These are phyloP conservation scores for Nemania serpens DNA, from an alignment of 2,329 filamentous ascomycete species.

Conservation along the genomic window DNA sequence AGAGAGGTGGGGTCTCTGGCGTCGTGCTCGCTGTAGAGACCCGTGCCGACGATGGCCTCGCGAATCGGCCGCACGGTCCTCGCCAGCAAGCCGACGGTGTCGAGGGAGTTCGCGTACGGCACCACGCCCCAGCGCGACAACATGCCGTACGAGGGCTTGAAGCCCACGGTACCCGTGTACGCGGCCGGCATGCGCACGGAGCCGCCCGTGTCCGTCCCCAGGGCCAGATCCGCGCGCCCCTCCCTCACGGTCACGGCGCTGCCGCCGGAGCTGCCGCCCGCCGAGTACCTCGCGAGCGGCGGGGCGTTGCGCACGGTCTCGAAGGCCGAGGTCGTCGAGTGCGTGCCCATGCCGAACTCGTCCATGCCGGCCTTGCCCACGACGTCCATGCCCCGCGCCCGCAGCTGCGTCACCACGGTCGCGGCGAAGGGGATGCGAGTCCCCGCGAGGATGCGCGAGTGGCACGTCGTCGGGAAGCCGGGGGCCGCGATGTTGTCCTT, in stretches of 20 bases:
- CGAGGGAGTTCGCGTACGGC: conserved; percentile 89
- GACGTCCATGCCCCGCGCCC: conserved; percentile 63
- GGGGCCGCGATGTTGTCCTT: conserved; percentile 79
- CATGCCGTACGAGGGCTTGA: conserved; percentile 90
- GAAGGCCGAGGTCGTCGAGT: conserved; percentile 70
- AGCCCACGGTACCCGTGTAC: conserved; percentile 81
- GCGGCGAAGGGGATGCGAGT: conserved; percentile 81
- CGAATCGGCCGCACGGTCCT: conserved; percentile 56
- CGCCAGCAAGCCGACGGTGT: conserved; percentile 82
- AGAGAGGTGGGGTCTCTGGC: conserved; percentile 76
- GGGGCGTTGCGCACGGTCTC: conserved; percentile 65
- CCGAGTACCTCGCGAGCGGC: conserved; percentile 54
- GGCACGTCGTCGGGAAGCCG: conserved; percentile 77
- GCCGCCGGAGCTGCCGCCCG: conserved; percentile 90
- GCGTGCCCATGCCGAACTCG: conserved; percentile 94
- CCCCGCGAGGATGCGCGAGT: conserved; percentile 71
- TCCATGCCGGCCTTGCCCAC: conserved; percentile 90
- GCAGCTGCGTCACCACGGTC: conserved; percentile 74
- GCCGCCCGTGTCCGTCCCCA: conserved; percentile 94
- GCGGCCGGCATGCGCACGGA: conserved; percentile 86
- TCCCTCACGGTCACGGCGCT: conserved; percentile 83
- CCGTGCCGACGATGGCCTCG: conserved; percentile 55
- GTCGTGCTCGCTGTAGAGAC: conserved; percentile 63
- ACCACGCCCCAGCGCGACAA: conserved; percentile 85
- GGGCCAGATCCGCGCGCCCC: conserved; percentile 62